Evolutionary conservation across 257 asterid species (phyloP).

Genomic region (Perilla frutescens): DNA sequence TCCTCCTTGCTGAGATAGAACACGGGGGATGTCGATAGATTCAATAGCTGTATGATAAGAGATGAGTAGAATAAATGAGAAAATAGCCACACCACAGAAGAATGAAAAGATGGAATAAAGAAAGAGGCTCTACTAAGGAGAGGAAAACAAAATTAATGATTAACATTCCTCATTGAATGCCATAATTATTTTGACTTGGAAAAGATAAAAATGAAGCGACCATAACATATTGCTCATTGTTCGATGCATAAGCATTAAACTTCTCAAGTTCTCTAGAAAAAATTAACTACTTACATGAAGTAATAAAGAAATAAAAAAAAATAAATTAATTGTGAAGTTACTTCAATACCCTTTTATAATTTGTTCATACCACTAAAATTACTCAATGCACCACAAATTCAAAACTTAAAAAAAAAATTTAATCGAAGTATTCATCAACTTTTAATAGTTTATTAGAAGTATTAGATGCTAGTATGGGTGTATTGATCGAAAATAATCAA

Average conservation of each 20-base stretch:
- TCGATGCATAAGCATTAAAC: slow-evolving; percentile 28
- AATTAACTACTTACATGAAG: background rate
- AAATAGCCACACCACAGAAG: slow-evolving; percentile 6
- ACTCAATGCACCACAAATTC: no score
- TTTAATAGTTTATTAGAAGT: no score
- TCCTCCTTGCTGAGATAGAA: slow-evolving; percentile 99
- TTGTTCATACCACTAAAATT: no score
- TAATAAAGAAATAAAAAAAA: no score
- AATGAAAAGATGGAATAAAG: slow-evolving; percentile 20
- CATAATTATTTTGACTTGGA: slow-evolving; percentile 21
- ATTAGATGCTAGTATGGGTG: no score
- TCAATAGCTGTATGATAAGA: slow-evolving; percentile 75
- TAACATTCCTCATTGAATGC: slow-evolving; percentile 24
- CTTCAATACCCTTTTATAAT: no score
- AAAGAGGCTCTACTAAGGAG: slow-evolving; percentile 8
- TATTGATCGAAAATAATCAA: no score
- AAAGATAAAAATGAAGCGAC: slow-evolving; percentile 15
- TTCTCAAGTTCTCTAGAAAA: background rate
- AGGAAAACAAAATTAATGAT: slow-evolving; percentile 24
- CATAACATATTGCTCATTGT: slow-evolving; percentile 9
- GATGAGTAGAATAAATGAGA: slow-evolving; percentile 34
- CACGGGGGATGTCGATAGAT: slow-evolving; percentile 92
- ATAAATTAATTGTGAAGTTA: no score
- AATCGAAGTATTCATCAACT: no score
- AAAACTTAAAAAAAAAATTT: no score